phyloP scores from a whole-genome alignment of 768 basidiomycete genomes.

The Russula olivacea region DNA sequence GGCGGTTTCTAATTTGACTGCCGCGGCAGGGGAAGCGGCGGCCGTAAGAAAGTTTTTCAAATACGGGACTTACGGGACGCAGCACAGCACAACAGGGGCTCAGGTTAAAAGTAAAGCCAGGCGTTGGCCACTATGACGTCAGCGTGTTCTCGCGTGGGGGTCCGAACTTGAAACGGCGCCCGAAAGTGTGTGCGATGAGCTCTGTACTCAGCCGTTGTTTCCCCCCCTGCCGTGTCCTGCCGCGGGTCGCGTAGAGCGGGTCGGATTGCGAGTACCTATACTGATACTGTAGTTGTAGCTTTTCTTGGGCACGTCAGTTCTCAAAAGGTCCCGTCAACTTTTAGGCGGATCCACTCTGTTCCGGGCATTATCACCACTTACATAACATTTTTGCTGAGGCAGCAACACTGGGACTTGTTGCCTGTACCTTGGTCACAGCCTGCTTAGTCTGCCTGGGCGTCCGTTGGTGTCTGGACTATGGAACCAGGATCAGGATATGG shows the following conservation, averaged over 20 bases:
- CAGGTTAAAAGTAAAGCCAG: background rate
- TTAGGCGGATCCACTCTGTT: slow-evolving; percentile 15
- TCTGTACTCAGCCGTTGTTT: background rate
- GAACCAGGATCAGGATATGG: slow-evolving; percentile 9
- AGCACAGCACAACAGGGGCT: slow-evolving; percentile 7
- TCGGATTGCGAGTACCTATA: background rate
- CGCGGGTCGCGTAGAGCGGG: slow-evolving; percentile 1
- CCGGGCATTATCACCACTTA: slow-evolving; percentile 15
- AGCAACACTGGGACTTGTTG: background rate
- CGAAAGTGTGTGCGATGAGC: background rate
- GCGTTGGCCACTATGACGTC: slow-evolving; percentile 16
- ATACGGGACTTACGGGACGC: background rate
- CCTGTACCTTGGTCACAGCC: slow-evolving; percentile 15
- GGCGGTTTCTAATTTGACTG: background rate
- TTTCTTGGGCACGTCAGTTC: background rate
- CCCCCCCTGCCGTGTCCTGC: slow-evolving; percentile 2
- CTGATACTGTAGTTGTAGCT: background rate
- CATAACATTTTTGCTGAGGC: slow-evolving; percentile 14
- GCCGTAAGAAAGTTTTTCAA: background rate
- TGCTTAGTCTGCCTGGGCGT: slow-evolving; percentile 17
- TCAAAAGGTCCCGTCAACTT: background rate
- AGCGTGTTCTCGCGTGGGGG: slow-evolving; percentile 13
- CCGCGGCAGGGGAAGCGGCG: slow-evolving; percentile 11
- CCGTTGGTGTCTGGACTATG: slow-evolving; percentile 15
- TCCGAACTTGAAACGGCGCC: slow-evolving; percentile 22